phyloP scores from a whole-genome alignment of 2,329 filamentous ascomycete genomes.

The Epichloe elymi region DNA sequence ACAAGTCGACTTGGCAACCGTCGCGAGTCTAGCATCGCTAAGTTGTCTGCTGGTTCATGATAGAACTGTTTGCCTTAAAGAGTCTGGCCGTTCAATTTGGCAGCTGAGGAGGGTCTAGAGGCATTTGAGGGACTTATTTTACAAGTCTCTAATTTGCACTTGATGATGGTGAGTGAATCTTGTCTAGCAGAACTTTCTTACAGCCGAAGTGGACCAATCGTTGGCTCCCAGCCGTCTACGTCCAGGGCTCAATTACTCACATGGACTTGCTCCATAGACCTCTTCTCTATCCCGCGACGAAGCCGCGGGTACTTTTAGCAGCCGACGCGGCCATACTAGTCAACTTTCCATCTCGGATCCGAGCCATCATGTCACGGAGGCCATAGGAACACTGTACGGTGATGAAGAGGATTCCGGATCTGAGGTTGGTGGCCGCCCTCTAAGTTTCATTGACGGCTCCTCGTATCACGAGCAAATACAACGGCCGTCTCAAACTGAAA shows the following conservation, averaged over 20 bases:
- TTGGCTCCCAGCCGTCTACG: not conserved
- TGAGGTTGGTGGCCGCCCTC: slow-evolving; percentile 40
- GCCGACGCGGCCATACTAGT: slow-evolving; percentile 43
- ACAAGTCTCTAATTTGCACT: slow-evolving; percentile 23
- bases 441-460: slow-evolving; percentile 57
- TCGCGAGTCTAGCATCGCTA: slow-evolving; percentile 13
- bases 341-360: slow-evolving; percentile 68
- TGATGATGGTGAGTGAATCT: slow-evolving; percentile 35
- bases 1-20: slow-evolving; percentile 10
- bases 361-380: slow-evolving; percentile 86
- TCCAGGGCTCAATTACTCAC: not conserved
- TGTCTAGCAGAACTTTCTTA: not conserved
- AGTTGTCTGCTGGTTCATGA: slow-evolving; percentile 17
- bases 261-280: slow-evolving; percentile 28
- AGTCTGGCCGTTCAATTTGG: slow-evolving; percentile 12
- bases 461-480: slow-evolving; percentile 40
- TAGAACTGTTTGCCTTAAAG: slow-evolving; percentile 7
- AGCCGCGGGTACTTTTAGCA: slow-evolving; percentile 43
- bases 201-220: not conserved
- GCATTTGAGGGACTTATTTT: slow-evolving; percentile 21
- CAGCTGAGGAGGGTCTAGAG: slow-evolving; percentile 16
- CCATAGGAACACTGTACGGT: slow-evolving; percentile 83
- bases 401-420: slow-evolving; percentile 54
- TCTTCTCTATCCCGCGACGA: slow-evolving; percentile 43
- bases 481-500: slow-evolving; percentile 12